A percentile compares a stretch with the other conserved stretches of the same genome.
Conservation (phyloP, 2,329 filamentous ascomycete genomes). For the Scopulariopsis brevicaulis region DNA sequence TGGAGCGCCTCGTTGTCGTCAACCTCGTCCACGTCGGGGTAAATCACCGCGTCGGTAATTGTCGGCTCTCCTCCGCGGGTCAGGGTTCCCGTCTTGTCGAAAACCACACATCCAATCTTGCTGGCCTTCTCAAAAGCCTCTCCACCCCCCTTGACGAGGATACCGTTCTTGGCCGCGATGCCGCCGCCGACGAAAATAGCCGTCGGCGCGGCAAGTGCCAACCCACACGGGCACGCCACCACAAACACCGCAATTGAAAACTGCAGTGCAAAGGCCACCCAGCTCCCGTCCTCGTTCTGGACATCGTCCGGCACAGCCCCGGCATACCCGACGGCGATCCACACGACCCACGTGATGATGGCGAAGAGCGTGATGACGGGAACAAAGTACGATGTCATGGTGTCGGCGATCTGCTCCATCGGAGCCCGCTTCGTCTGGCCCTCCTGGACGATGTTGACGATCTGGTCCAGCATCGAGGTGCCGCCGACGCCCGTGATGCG, state of each 20-base stretch:
- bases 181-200: conserved; percentile 77
- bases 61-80: conserved; percentile 62
- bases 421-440: conserved; percentile 67
- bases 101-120: conserved; percentile 65
- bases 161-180: conserved; percentile 67
- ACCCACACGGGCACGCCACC: conserved; percentile 74
- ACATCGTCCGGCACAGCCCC: conserved; percentile 42
- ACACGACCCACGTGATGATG: conserved; percentile 59
- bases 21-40: conserved; percentile 12
- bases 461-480: conserved; percentile 68
- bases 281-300: conserved; percentile 44
- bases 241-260: conserved; percentile 84
- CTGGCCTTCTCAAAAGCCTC: conserved; percentile 81
- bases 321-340: conserved; percentile 53
- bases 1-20: conserved; percentile 13
- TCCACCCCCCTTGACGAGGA: conserved; percentile 73
- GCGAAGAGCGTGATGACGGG: conserved; percentile 60
- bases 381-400: conserved; percentile 66
- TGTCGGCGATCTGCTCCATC: conserved; percentile 63
- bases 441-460: conserved; percentile 65
- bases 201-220: conserved; percentile 76
- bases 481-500: conserved; percentile 54
- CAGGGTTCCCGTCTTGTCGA: conserved; percentile 82
- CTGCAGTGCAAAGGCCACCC: conserved; percentile 63
- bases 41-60: conserved; percentile 44